Evolutionary conservation across 2,329 filamentous ascomycete species (phyloP).

Genomic region (Aspergillus bombycis): DNA sequence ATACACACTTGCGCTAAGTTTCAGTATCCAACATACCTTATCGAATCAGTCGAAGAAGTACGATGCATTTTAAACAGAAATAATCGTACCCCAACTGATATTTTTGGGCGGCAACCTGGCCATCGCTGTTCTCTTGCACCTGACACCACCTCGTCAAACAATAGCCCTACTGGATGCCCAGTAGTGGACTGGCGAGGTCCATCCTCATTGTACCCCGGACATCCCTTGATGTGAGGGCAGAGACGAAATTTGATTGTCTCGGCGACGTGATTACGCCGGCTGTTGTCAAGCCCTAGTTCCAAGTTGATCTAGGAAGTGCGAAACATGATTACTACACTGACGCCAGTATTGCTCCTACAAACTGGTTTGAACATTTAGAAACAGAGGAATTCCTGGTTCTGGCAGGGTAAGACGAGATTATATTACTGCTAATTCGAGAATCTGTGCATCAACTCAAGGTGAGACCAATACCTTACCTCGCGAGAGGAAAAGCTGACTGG

Average conservation of each 20-base stretch:
- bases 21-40: neutral
- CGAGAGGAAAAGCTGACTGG: neutral
- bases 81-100: neutral
- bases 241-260: neutral
- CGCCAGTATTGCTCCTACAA: neutral
- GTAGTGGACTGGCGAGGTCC: neutral
- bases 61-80: neutral
- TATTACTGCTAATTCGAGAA: neutral
- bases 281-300: conserved; percentile 1
- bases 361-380: neutral
- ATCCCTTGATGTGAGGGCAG: neutral
- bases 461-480: neutral
- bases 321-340: conserved; percentile 2
- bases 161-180: neutral
- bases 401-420: conserved; percentile 1
- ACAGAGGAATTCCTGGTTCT: neutral
- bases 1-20: neutral
- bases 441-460: conserved; percentile 1
- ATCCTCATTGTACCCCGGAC: neutral
- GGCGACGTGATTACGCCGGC: neutral
- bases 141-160: neutral
- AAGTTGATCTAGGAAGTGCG: neutral
- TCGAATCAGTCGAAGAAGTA: neutral
- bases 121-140: neutral
- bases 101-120: neutral